These are phyloP conservation scores for Globisporangium acanthophoron DNA, from an alignment of 352 stramenopile species.

Conservation along the genomic window DNA sequence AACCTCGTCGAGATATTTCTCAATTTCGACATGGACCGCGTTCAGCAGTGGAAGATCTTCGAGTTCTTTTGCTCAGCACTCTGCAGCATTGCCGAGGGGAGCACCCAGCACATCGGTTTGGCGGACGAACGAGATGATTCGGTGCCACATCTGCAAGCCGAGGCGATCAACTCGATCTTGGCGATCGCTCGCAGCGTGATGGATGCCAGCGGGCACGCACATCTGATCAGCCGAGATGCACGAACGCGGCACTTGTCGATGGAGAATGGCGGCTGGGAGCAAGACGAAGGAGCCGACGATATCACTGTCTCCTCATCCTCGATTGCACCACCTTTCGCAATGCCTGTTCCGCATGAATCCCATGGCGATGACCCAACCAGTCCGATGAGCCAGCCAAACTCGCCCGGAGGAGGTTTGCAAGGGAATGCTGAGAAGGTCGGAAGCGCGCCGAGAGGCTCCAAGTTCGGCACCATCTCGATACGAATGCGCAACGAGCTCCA, in stretches of 20 bases:
- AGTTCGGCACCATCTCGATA: slow-evolving; percentile 59
- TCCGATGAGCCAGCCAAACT: slow-evolving; percentile 3
- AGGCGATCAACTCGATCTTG: slow-evolving; percentile 68
- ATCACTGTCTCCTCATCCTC: neutral
- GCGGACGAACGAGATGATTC: slow-evolving; percentile 36
- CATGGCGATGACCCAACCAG: neutral
- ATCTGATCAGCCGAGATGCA: slow-evolving; percentile 80
- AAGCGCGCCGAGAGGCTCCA: slow-evolving; percentile 4
- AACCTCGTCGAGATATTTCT: slow-evolving; percentile 87
- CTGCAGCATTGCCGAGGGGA: slow-evolving; percentile 69
- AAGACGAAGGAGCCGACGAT: slow-evolving; percentile 50
- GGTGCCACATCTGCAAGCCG: slow-evolving; percentile 38
- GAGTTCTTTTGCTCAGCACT: slow-evolving; percentile 74
- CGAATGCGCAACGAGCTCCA: slow-evolving; percentile 82
- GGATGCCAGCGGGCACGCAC: slow-evolving; percentile 79
- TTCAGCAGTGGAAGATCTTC: slow-evolving; percentile 88
- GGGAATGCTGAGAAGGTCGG: neutral
- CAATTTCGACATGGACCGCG: slow-evolving; percentile 84
- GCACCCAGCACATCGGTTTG: slow-evolving; percentile 11
- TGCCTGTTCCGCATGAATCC: neutral
- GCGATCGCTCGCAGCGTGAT: slow-evolving; percentile 81
- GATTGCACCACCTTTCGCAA: too few species aligned
- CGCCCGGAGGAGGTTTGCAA: neutral
- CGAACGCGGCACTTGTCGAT: slow-evolving; percentile 76
- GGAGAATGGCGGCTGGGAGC: slow-evolving; percentile 79